A percentile compares a stretch with the other conserved stretches of the same genome.
phyloP scores from a whole-genome alignment of 2,329 filamentous ascomycete genomes.

The Apiospora arundinis region DNA sequence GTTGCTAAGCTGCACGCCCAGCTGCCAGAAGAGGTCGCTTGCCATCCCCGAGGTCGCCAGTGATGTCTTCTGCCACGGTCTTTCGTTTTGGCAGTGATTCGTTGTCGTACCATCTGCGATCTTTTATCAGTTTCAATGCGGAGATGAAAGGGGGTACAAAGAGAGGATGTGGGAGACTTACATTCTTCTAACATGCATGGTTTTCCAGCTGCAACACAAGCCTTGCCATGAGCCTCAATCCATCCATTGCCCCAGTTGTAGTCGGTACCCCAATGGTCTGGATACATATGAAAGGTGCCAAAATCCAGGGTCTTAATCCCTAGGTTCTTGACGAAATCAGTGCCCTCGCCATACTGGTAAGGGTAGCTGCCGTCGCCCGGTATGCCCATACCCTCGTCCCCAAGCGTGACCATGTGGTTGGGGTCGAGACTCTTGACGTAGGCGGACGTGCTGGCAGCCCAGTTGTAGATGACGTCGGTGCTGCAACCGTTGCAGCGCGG shows the following conservation, averaged over 20 bases:
- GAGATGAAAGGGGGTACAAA: too few relatives aligned
- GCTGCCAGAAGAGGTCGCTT: constrained; percentile 41
- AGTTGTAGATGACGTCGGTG: constrained; percentile 60
- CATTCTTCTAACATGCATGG: constrained; percentile 50
- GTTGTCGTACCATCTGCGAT: constrained; percentile 34
- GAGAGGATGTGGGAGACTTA: constrained; percentile 35
- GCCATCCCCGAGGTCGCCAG: constrained; percentile 36
- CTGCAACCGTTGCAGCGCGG: constrained; percentile 65
- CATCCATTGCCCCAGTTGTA: constrained; percentile 45
- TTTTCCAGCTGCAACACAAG: constrained; percentile 47
- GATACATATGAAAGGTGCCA: constrained; percentile 54
- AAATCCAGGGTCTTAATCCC: constrained; percentile 58
- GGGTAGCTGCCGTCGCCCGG: constrained; percentile 58
- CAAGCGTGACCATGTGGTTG: constrained; percentile 68
- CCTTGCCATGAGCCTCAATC: constrained; percentile 45
- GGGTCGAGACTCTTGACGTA: constrained; percentile 70
- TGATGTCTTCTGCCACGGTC: constrained; percentile 38
- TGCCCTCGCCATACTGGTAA: constrained; percentile 57
- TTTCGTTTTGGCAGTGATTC: constrained; percentile 39
- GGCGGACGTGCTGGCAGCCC: constrained; percentile 62
- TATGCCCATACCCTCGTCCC: constrained; percentile 60
- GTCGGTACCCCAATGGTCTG: constrained; percentile 30
- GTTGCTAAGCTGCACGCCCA: constrained; percentile 43
- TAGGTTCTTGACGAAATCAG: constrained; percentile 59
- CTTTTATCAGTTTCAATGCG: not conserved